Evolutionary conservation across 306 rosid species (phyloP).

Genomic region (Malus asiatica): DNA sequence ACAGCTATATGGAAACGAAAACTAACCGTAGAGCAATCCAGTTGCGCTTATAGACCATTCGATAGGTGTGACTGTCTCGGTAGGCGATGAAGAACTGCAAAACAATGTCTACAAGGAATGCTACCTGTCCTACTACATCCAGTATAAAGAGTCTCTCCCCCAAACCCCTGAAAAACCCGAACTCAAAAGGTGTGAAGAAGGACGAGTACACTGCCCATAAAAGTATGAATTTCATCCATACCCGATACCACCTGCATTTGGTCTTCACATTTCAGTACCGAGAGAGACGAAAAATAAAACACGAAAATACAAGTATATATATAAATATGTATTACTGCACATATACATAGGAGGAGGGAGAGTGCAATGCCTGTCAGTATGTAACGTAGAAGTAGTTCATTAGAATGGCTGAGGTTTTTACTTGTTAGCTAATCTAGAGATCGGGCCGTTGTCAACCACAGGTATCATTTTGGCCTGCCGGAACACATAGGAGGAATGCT

Average conservation of each 20-base stretch:
- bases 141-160: constrained; percentile 56
- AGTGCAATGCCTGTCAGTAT: too few relatives aligned
- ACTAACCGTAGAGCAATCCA: constrained; percentile 66
- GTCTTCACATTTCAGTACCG: not conserved
- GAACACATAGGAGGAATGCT: not conserved
- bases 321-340: not conserved
- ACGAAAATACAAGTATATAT: not conserved
- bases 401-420: not conserved
- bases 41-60: constrained; percentile 60
- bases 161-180: constrained; percentile 83
- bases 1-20: not conserved
- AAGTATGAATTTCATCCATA: constrained; percentile 75
- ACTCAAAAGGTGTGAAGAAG: constrained; percentile 95
- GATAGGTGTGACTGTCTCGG: constrained; percentile 68
- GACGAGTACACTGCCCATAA: constrained; percentile 95
- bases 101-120: constrained; percentile 71
- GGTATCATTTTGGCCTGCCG: not conserved
- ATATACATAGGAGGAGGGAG: too few relatives aligned
- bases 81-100: constrained; percentile 76
- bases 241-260: constrained; percentile 62
- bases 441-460: not conserved
- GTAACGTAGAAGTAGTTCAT: not conserved
- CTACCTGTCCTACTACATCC: constrained; percentile 74
- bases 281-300: not conserved
- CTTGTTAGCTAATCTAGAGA: not conserved